Evolutionary conservation across 139 green algal genomes (phyloP), one percentile per base, ranked within the genome.

Genomic region (Tetradesmus obliquus): DNA sequence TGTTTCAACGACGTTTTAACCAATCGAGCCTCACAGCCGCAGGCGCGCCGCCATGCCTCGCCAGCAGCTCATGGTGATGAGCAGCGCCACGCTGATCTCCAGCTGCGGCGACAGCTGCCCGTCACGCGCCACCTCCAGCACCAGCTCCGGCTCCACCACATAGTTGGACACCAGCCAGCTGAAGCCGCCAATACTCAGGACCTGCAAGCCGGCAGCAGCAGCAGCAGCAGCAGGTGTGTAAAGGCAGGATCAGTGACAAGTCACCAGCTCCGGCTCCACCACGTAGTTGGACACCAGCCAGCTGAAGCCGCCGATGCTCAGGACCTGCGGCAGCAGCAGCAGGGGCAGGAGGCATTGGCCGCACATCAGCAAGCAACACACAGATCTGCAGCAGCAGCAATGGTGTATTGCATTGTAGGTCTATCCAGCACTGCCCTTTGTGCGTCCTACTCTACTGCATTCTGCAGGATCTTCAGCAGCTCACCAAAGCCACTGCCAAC

Each of bases 31-130:
- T n/a, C 55, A 85, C 72, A 89, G 71, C 2, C 91, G 69, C 88
- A 94, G 69, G 2, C 66, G 72, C 12, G 90, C 83, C 3, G 86
- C 92, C 54, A 94, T 94, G 24, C 92, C 92, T 10, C 93, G 86
- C 93, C 93, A 94, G 88, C 90, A 94, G 0, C 88, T 81, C 90
- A 94, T 93, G n/a, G 91, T 94, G 76, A 94, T 93, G 7, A 94
- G 91, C 87, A 93, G 19, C 3, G 93, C 93, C 53, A 94, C 90
- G 1, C 51, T 72, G n/a, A 94, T 85, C 93, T 94, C 93, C n/a
- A 93, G 84, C 91, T 94, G 90, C 53, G 93, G 93, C 2, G 69
- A 87, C 51, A 94, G 69, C 83, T 83, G 66, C 24, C 84, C 83
- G 24, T 92, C 83, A 45, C 72, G 57, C 2, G 69, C 60, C 55